Conservation (phyloP, 108 stramenopile species). For the Cylindrotheca closterium region DNA sequence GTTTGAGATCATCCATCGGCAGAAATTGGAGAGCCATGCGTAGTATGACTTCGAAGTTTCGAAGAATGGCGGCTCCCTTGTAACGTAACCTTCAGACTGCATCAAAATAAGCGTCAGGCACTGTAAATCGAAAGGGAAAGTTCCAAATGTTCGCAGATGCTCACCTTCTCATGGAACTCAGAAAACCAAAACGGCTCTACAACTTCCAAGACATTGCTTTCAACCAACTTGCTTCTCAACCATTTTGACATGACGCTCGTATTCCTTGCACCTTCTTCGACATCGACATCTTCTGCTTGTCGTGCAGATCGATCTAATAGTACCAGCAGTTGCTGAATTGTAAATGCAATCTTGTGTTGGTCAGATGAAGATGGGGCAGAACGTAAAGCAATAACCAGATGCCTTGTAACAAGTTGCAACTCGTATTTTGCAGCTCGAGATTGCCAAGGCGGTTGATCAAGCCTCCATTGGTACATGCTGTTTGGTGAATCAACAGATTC, state of each 20-base stretch:
- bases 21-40: conserved; percentile 63
- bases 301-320: conserved; percentile 48
- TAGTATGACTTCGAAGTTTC: conserved; percentile 52
- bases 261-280: background rate
- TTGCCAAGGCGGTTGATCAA: conserved; percentile 82
- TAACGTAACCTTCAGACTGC: conserved; percentile 1
- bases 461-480: conserved; percentile 47
- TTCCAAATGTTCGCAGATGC: background rate
- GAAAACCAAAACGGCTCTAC: conserved; percentile 87
- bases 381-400: conserved; percentile 71
- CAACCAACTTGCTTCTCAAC: conserved; percentile 57
- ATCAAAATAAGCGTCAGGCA: no score
- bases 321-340: conserved; percentile 79
- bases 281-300: conserved; percentile 12
- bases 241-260: conserved; percentile 53
- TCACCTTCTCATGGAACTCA: conserved; percentile 63
- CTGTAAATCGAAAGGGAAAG: background rate
- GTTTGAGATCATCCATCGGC: conserved; percentile 51
- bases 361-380: conserved; percentile 63
- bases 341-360: conserved; percentile 82
- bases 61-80: conserved; percentile 72
- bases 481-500: conserved; percentile 27
- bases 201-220: conserved; percentile 60
- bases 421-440: conserved; percentile 52
- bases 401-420: conserved; percentile 70